Conservation (phyloP, 2,329 filamentous ascomycete genomes). For the Paecilomyces formosus region DNA sequence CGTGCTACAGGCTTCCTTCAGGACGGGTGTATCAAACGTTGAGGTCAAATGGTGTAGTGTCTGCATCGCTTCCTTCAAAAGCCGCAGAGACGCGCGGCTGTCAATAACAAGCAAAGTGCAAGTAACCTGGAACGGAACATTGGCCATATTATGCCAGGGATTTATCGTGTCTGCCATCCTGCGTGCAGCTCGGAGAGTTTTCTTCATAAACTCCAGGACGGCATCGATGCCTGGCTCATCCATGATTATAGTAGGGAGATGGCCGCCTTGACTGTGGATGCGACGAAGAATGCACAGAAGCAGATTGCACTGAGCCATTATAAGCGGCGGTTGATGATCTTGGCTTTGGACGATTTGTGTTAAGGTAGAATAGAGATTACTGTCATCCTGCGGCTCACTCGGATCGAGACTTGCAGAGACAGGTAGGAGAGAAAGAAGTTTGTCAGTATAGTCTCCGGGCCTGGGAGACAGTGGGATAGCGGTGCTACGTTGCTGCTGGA, state of each 20-base stretch:
- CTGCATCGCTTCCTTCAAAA: constrained; percentile 46
- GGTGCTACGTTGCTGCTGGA: constrained; percentile 37
- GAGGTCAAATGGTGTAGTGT: constrained; percentile 36
- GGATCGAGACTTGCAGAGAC: constrained; percentile 50
- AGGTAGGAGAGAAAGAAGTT: constrained; percentile 48
- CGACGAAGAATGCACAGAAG: constrained; percentile 50
- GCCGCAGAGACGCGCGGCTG: constrained; percentile 39
- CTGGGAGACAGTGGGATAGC: constrained; percentile 27
- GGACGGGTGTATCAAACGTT: constrained; percentile 41
- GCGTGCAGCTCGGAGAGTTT: constrained; percentile 42
- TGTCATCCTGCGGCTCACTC: constrained; percentile 33
- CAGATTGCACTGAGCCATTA: constrained; percentile 48
- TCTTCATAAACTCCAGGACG: constrained; percentile 39
- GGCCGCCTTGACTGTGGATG: constrained; percentile 43
- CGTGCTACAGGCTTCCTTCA: constrained; percentile 48
- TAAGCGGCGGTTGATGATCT: constrained; percentile 36
- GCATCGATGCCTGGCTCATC: constrained; percentile 34
- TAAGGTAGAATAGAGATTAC: constrained; percentile 39
- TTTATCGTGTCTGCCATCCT: constrained; percentile 37
- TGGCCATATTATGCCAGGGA: constrained; percentile 55
- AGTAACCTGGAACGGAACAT: constrained; percentile 53
- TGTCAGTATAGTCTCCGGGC: constrained; percentile 37
- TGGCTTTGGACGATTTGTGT: constrained; percentile 32
- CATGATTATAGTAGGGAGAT: constrained; percentile 27
- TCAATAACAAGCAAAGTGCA: constrained; percentile 52